Percentiles rank a stretch among this genome's conserved stretches.
Conservation (phyloP, 352 stramenopile genomes). For the Thraustochytrium striatum region DNA sequence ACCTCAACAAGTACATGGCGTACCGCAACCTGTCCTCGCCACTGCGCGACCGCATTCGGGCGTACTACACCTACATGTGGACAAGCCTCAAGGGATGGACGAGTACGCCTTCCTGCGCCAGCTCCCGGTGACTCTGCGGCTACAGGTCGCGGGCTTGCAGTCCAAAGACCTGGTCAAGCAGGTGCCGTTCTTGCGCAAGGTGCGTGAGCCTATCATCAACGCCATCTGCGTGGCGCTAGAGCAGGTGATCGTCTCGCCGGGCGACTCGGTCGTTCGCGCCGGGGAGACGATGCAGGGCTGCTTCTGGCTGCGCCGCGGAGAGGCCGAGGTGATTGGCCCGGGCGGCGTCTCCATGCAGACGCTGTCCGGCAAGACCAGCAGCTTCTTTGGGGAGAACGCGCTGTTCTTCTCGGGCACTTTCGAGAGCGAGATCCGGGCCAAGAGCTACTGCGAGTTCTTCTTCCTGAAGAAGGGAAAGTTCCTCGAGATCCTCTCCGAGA, state of each 20-base stretch:
- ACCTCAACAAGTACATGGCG: slow-evolving; percentile 50
- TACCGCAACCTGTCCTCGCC: slow-evolving; percentile 42
- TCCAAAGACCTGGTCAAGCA: slow-evolving; percentile 47
- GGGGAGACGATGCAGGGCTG: slow-evolving; percentile 40
- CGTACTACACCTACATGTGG: slow-evolving; percentile 51
- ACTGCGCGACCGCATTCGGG: slow-evolving; percentile 40
- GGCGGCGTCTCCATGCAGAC: slow-evolving; percentile 17
- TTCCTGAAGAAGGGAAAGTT: slow-evolving; percentile 49
- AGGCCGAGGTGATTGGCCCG: slow-evolving; percentile 19
- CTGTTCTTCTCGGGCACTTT: slow-evolving; percentile 43
- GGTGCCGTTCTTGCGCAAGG: slow-evolving; percentile 39
- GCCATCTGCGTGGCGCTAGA: slow-evolving; percentile 49
- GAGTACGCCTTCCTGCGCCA: slow-evolving; percentile 28
- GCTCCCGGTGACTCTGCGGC: slow-evolving; percentile 32
- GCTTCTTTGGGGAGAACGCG: slow-evolving; percentile 34
- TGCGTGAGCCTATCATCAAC: slow-evolving; percentile 44
- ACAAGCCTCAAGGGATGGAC: slow-evolving; percentile 46
- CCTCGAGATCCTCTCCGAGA: slow-evolving; percentile 44
- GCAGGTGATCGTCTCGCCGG: slow-evolving; percentile 47
- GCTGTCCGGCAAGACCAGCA: slow-evolving; percentile 9
- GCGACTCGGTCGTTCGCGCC: slow-evolving; percentile 10
- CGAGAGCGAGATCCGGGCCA: slow-evolving; percentile 43
- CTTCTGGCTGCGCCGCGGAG: slow-evolving; percentile 40
- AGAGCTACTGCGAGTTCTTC: slow-evolving; percentile 50
- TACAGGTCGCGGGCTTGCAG: slow-evolving; percentile 45